These are phyloP conservation scores for Aspergillus avenaceus DNA, from an alignment of 495 filamentous ascomycete species.

Conservation along the genomic window DNA sequence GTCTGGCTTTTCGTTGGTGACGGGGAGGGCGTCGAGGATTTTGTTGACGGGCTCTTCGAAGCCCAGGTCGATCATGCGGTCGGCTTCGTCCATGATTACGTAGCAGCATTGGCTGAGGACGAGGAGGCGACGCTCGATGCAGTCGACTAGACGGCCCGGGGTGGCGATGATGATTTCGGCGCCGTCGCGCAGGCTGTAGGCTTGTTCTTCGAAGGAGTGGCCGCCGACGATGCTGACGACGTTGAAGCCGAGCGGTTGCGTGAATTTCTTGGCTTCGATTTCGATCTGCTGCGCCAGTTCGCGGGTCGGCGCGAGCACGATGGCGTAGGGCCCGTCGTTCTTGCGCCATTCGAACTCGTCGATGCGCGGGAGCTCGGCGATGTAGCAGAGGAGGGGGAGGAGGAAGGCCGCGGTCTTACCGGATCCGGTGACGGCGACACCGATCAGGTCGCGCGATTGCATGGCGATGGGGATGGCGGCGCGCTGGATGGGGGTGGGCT, in stretches of 20 bases:
- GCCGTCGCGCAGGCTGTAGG: conserved; percentile 87
- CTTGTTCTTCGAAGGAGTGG: conserved; percentile 92
- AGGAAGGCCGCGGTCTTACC: conserved; percentile 98
- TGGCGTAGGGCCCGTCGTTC: conserved; percentile 93
- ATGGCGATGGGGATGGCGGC: conserved; percentile 95
- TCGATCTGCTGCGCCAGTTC: conserved; percentile 98
- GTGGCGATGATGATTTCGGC: conserved; percentile 99
- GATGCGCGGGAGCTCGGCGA: conserved; percentile 81
- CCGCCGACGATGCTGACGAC: conserved; percentile 97
- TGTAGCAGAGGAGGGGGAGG: conserved; percentile 93
- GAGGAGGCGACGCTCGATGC: conserved; percentile 86
- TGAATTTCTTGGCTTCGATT: conserved; percentile 90
- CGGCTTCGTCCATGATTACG: conserved; percentile 97
- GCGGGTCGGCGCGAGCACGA: conserved; percentile 96
- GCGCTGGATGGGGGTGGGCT: conserved; percentile 88
- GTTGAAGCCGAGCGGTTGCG: conserved; percentile 84
- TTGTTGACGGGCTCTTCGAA: conserved; percentile 98
- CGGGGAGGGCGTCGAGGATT: conserved; percentile 95
- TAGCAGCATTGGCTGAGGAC: conserved; percentile 97
- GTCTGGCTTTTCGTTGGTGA: conserved; percentile 93
- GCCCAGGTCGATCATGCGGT: conserved; percentile 98
- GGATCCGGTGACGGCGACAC: conserved; percentile 97
- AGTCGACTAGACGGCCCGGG: conserved; percentile 94
- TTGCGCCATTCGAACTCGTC: conserved; percentile 74
- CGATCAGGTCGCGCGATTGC: conserved; percentile 90